Conservation (phyloP, 139 green algal species). For the Tetradesmus lagerheimii region DNA sequence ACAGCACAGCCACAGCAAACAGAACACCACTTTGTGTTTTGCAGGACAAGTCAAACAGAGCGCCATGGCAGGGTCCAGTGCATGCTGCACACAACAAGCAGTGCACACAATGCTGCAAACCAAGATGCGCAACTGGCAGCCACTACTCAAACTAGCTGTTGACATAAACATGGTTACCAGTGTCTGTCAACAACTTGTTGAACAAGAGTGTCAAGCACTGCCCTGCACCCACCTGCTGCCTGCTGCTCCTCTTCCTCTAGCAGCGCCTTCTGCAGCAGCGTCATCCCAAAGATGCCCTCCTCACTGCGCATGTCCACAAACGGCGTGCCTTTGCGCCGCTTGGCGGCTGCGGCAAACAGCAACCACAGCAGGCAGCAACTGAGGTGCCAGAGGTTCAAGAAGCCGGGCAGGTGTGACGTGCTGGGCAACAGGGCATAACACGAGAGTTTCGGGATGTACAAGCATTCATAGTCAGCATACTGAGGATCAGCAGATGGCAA, state of each 20-base stretch:
- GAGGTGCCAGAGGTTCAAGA: background rate
- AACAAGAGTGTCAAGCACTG: background rate
- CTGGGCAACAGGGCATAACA: background rate
- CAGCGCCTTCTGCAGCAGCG: constrained; percentile 58
- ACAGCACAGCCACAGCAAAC: background rate
- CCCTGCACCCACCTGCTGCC: constrained; percentile 2
- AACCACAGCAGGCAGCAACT: background rate
- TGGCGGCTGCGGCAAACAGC: background rate
- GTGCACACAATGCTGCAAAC: background rate
- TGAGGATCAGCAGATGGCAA: no score
- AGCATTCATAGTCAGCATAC: no score
- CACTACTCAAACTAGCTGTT: no score
- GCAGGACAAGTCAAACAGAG: background rate
- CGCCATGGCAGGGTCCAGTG: background rate
- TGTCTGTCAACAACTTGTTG: background rate
- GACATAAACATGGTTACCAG: background rate
- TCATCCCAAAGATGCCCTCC: constrained; percentile 52
- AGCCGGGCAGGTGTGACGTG: background rate
- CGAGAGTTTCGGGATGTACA: no score
- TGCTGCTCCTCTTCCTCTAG: constrained; percentile 28
- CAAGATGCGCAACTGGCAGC: background rate
- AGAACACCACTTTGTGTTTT: no score
- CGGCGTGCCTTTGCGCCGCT: constrained; percentile 16
- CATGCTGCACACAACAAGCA: background rate
- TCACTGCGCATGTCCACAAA: constrained; percentile 54